Base-by-base conservation (phyloP, 148 eudicot genomes). In the Rhododendron mucronatum region DNA sequence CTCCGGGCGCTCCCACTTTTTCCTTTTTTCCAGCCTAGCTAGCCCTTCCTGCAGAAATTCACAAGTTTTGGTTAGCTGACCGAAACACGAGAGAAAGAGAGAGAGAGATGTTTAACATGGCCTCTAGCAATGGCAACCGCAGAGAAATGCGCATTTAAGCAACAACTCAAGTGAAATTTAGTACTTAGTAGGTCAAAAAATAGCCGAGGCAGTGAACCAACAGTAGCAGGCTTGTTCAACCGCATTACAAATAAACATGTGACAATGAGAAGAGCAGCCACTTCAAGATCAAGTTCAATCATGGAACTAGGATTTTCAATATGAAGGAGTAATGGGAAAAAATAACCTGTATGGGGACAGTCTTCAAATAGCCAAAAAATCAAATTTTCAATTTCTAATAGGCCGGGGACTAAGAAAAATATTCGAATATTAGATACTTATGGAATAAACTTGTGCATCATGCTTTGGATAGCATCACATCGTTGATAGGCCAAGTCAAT, bases 1-100 rank as follows among this genome's bases (percentile, higher is more conserved):
- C 18, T 94, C 98, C 84, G 85, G 91, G 14, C 92, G 83, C 86
- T 94, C 96, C 92, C 92, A 95, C 84, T 91, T 91, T 84, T 89
- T 92, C 85, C 92, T 90, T 78, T 93, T 96, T 89, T 95, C 98
- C 91, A 96, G 81, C 89, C 97, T 91, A 53, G 95, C 99, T 2
- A 94, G 93, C 85, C 99, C 99, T 33, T 89, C 99, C 99, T 96
- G 94, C 83, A 92, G 67, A 39, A 78, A 55, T 84, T 69, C 45
- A 18, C n/a, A 44, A 48, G 10, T 10, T 65, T 53, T 59, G 71
- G 82, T 76, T 77, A 39, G 45, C 48, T 45, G 26, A 82, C 12
- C 23, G 12, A 86, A 55, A 77, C 28, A 2, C 0, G 14, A 39
- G 7, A 41, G 44, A 41, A 7, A 39, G 26, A 76, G 18, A 71